Percentiles rank a stretch among this genome's conserved stretches.
Conservation (phyloP, 1,284 basidiomycete species). For the Cystobasidiaceae sp. region DNA sequence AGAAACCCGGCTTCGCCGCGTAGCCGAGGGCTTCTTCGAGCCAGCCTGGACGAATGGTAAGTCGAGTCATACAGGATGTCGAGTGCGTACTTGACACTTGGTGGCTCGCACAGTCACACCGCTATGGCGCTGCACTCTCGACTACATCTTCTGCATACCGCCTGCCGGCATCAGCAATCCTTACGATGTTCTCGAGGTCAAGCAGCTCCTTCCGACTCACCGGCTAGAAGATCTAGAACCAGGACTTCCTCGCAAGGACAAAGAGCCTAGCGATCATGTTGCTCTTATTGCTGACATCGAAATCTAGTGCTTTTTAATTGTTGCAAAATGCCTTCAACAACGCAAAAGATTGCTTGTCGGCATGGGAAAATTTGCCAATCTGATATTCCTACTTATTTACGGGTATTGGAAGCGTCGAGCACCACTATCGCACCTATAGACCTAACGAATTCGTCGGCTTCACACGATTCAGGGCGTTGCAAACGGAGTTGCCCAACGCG, state of each 20-base stretch:
- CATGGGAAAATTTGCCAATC: no score
- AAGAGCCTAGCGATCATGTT: slow-evolving; percentile 39
- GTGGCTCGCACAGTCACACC: slow-evolving; percentile 36
- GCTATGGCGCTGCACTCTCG: slow-evolving; percentile 41
- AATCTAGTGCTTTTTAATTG: no score
- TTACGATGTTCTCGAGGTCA: not conserved
- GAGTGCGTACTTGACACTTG: no score
- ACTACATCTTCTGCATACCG: slow-evolving; percentile 32
- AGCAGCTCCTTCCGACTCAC: slow-evolving; percentile 12
- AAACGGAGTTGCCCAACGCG: no score
- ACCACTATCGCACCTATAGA: no score
- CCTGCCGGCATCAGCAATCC: not conserved
- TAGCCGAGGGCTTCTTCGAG: slow-evolving; percentile 19
- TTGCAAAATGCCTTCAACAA: no score
- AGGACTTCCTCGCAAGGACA: slow-evolving; percentile 36
- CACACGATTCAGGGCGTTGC: no score
- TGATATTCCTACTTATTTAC: no score
- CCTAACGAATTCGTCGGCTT: no score
- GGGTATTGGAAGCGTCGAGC: no score
- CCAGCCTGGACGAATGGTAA: slow-evolving; percentile 21
- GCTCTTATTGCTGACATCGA: slow-evolving; percentile 37
- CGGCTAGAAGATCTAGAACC: slow-evolving; percentile 27
- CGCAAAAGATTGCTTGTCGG: no score
- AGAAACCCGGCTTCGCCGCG: not conserved
- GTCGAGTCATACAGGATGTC: no score